Conservation (phyloP, 1,139 yeast species). For the Debaryomyces fabryi region DNA sequence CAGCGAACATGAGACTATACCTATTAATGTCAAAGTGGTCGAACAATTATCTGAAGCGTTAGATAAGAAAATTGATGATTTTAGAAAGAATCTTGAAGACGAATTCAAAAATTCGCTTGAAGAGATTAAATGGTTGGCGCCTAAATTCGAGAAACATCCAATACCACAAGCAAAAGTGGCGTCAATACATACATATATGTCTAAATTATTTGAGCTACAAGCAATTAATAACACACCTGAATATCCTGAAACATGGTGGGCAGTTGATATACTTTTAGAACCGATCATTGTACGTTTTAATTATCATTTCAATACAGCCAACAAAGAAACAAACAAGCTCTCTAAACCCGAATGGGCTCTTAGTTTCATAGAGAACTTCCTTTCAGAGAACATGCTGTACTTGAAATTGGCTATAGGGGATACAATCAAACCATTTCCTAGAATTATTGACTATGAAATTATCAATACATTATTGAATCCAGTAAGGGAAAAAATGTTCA, state of each 20-base stretch:
- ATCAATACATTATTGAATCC: constrained; percentile 58
- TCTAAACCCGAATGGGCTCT: constrained; percentile 86
- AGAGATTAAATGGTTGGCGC: constrained; percentile 22
- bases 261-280: constrained; percentile 55
- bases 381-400: constrained; percentile 45
- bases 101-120: constrained; percentile 1
- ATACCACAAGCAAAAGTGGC: neutral
- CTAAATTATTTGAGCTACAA: constrained; percentile 41
- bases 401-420: constrained; percentile 38
- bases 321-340: constrained; percentile 63
- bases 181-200: constrained; percentile 8
- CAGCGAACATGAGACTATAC: neutral
- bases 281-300: constrained; percentile 65
- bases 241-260: constrained; percentile 58
- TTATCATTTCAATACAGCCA: constrained; percentile 67
- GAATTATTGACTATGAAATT: constrained; percentile 49
- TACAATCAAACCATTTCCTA: constrained; percentile 24
- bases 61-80: constrained; percentile 1
- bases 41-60: neutral
- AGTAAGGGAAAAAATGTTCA: constrained; percentile 48
- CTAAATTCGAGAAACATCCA: constrained; percentile 3
- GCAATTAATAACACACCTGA: constrained; percentile 31
- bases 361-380: constrained; percentile 52
- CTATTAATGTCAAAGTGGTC: neutral
- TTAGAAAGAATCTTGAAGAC: constrained; percentile 1